Base-by-base conservation (phyloP, 2,329 filamentous ascomycete genomes). In the Cylindrodendrum hubeiense region DNA sequence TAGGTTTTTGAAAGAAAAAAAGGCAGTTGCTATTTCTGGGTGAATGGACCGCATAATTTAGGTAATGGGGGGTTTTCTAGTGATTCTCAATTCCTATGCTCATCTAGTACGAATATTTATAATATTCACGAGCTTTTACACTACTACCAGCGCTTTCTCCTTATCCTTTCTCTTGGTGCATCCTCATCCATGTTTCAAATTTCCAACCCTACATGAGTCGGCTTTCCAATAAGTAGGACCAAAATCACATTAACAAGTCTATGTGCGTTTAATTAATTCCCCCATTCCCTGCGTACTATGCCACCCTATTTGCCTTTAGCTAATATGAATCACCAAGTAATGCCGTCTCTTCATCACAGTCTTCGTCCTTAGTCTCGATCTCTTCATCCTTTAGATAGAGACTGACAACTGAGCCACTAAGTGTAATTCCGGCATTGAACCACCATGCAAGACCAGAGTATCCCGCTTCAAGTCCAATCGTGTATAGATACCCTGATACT, bases 391-490 rank as follows among this genome's bases (percentile, higher is more conserved):
- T 49, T 33, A 63, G 55, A n/a, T 63, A 63, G 3, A 47, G 19
- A 4, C 54, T 30, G 24, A 55, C 49, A 12, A 54, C 6, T 13
- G 54, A 53, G 7, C 61, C 61, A 24, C 49, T 34, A 3, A 59
- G 2, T 1, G 61, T 63, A 7, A 63, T 43, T 2, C 26, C 4
- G 6, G 41, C 93, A 70, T 91, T 95, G 66, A 90, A 90, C 96
- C 96, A 99, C 95, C 96, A 99, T 0, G 94, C 92, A 33, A 98
- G 84, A 21, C 94, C 94, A 4, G 94, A 95, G 77, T 94, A 95
- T 34, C 95, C 94, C 6, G 90, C 86, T 68, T 90, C 86, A 37
- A 97, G 86, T 52, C 96, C 96, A 54, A 91, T 84, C 4, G 94
- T 89, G 79, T 97, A 97, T 22, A 98, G 85, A 30, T 94, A 83